Evolutionary conservation across 129 eudicot species (phyloP), one percentile per base, ranked within the genome.

Genomic region (Pittosporum tobira): DNA sequence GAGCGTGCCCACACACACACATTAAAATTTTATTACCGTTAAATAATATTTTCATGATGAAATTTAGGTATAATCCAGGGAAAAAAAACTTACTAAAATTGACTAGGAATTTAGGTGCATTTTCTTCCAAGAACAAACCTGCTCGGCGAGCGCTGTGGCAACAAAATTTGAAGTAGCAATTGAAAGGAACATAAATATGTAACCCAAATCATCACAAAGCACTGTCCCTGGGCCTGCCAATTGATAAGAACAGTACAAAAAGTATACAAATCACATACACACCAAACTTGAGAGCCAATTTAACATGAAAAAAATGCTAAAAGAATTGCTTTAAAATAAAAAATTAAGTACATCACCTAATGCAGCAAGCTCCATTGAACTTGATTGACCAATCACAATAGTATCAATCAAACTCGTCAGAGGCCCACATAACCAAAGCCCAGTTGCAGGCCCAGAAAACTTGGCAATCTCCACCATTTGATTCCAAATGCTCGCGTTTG

Each of bases 371-470:
- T 90, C 94, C 43, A 81, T 54, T 31, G 98, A 90, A 73, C 95
- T 84, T 48, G 87, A 74, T 47, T 86, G 98, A 58, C 98, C 98
- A 59, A 90, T 78, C 19, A 90, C 95, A 78, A 84, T 90, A 51
- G 98, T 90, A 56, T 90, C 98, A 69, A 90, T 90, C 48, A 86
- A 74, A 70, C 98, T 90, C 98, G 83, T 85, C 66, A 90, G 74
- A 1, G 98, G 98, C 36, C 94, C 89, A 72, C 89, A 86, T n/a
- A 90, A 38, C 98, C 95, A 90, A 36, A 90, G 73, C 46, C 94
- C 98, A 18, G 89, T 81, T 3, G 95, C 95, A 0, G 98, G 95
- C 5, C 98, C 98, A 6, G 95, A 85, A 44, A 90, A 90, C 77
- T 90, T 86, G 13, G 72, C 71, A 78, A 90, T 86, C 74, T 90